Conservation (phyloP, 345 rosid species). For the Brassica carinata region DNA sequence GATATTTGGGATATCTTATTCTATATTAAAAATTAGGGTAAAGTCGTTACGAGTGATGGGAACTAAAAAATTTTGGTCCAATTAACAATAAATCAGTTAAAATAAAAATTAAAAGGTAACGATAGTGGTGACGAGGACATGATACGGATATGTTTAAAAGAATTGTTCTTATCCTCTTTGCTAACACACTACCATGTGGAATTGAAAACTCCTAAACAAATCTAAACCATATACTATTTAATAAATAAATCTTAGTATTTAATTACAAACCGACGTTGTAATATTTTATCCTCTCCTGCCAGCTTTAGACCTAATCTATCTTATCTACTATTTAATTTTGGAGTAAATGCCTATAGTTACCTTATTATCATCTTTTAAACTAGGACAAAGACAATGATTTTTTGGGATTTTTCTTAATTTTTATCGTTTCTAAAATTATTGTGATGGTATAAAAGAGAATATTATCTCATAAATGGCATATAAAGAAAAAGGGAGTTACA, state of each 20-base stretch:
- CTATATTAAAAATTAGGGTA: not conserved
- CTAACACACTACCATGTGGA: constrained; percentile 22
- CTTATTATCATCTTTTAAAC: not conserved
- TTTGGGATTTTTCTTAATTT: not conserved
- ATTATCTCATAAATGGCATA: constrained; percentile 4
- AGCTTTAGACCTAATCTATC: constrained; percentile 25
- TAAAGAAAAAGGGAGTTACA: not conserved
- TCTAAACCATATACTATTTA: constrained; percentile 16
- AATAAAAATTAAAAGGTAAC: not conserved
- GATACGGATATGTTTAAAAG: constrained; percentile 39
- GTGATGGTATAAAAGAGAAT: not conserved
- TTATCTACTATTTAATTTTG: not conserved
- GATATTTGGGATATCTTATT: not conserved
- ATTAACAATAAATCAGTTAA: constrained; percentile 12
- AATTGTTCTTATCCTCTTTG: constrained; percentile 40
- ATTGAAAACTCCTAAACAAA: constrained; percentile 30
- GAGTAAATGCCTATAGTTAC: not conserved
- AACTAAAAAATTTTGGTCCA: constrained; percentile 23
- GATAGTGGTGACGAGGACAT: constrained; percentile 41
- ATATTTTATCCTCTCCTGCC: not conserved
- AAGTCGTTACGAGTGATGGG: constrained; percentile 32
- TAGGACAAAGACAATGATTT: not conserved
- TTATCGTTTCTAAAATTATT: not conserved
- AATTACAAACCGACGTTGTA: not conserved
- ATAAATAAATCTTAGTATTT: not conserved